Evolutionary conservation across 2,329 filamentous ascomycete genomes (phyloP), one percentile per base, ranked within the genome.

Genomic region (Ophiostoma sp.): DNA sequence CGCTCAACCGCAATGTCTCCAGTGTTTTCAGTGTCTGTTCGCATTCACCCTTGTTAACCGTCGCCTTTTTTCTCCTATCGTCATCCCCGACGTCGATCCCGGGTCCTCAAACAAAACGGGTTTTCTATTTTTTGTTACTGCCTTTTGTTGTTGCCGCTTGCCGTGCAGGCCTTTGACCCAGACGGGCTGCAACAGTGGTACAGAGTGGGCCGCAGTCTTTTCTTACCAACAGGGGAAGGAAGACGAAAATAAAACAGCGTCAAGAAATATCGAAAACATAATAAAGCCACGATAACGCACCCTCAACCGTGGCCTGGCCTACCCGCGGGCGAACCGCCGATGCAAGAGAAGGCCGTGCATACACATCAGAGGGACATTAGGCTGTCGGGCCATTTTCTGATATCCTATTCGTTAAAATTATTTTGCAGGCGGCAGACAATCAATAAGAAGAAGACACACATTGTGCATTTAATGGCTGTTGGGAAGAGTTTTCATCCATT

Each of bases 51-150:
- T 42, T 42, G 39, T 11, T 15, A 50, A 50, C 59, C 33, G 33
- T 22, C 31, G 7, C 61, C 33, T 15, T 64, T 25, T 42, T 63
- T 63, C 36, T 39, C 36, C 39, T 42, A 42, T 42, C 39, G 12
- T 42, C 39, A 42, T 22, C 25, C 7, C 50, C 57, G 7, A 61
- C 31, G 69, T 50, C 36, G 69, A 71, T 63, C 69, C 69, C 57
- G 55, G 69, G 39, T 19, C 25, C 25, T 71, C 69, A 48, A 71
- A 71, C 69, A n/a, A 61, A 28, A 55, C 55, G 69, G 69, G 25
- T 59, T 69, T 57, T 69, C 45, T 71, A 39, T 64, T 69, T 33
- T 59, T 59, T 72, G 2, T 36, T 22, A 4, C 22, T n/a, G n/a
- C n/a, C 19, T 39, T 33, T 28, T 39, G 28, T 48, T 69, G 25